Conservation (phyloP, 345 rosid genomes). For the Durio zibethinus region DNA sequence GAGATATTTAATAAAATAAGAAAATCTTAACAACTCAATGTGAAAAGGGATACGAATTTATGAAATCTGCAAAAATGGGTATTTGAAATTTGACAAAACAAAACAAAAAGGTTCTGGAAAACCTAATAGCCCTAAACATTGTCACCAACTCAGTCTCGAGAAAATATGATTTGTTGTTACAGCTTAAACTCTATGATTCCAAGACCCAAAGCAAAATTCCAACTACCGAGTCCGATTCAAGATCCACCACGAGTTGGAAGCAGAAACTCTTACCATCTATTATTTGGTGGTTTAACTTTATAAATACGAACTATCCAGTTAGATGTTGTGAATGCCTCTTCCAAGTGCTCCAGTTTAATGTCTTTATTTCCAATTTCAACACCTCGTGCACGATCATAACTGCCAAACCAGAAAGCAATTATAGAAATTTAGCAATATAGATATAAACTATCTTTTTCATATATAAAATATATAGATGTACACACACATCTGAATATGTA, state of each 20-base stretch:
- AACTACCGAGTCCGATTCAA: neutral
- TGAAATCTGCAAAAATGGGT: slow-evolving; percentile 3
- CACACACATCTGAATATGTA: neutral
- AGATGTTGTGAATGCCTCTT: slow-evolving; percentile 95
- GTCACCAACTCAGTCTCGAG: neutral
- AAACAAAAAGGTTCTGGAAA: neutral
- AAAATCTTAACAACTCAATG: no score
- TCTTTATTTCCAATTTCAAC: slow-evolving; percentile 98
- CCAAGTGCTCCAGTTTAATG: slow-evolving; percentile 81
- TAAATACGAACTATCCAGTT: slow-evolving; percentile 98
- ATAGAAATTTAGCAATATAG: neutral
- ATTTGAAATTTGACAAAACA: neutral
- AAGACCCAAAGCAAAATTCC: neutral
- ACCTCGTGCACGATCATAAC: slow-evolving; percentile 96
- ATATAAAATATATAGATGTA: neutral
- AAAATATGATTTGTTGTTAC: neutral
- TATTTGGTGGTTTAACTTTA: slow-evolving; percentile 92
- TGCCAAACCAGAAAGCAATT: slow-evolving; percentile 23
- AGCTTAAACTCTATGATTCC: slow-evolving; percentile 4
- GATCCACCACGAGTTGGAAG: neutral
- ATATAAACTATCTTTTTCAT: neutral
- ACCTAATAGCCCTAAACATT: neutral
- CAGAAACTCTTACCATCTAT: slow-evolving; percentile 64
- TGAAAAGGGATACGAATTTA: neutral
- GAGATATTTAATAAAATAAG: no score